Base-by-base conservation (phyloP, 116 monocot species). In the Iris pallida region DNA sequence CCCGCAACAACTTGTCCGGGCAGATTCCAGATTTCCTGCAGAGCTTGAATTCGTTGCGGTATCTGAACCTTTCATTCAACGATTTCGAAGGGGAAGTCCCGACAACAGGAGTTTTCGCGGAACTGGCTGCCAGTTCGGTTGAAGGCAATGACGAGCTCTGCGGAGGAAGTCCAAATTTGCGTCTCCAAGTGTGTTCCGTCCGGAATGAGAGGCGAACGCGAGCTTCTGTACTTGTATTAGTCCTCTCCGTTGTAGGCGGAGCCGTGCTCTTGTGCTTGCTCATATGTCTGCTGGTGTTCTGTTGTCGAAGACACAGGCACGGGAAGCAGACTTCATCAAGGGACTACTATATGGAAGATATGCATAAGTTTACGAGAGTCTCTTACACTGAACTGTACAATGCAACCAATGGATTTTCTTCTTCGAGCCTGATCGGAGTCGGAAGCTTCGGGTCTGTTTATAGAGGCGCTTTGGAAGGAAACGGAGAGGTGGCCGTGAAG, bases 401-500 rank as follows among this genome's bases (percentile, higher is more conserved):
- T 47, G 3, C 59, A 57, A 16, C 44, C 20, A 44, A 61, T 61
- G 61, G 61, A 12, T 61, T 61, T 44, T 61, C 61, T n/a, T 44
- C 40, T 42, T 10, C 5, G 43, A 4, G 5, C 40, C 9, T 67
- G 19, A 15, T 54, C 9, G 6, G 53, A 0, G 14, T 6, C 7
- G 40, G 68, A 42, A 14, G 68, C 8, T 20, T 68, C 8, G 8
- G 51, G 4, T 68, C 19, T 66, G 20, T 68, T 53, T 54, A 54
- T 68, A 52, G 16, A 52, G 54, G 67, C 16, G 20, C 5, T 44
- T 11, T 65, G 9, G 57, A 16, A 19, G 20, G 7, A 9, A 65
- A 65, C 8, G 65, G 48, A 7, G 48, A 49, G 43, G 74, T 74
- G 15, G 74, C 74, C 1, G 66, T 74, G 66, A 74, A 74, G 66